Evolutionary conservation across 1,139 yeast genomes (phyloP), one percentile per base, ranked within the genome.

Genomic region (Taphrina populina): DNA sequence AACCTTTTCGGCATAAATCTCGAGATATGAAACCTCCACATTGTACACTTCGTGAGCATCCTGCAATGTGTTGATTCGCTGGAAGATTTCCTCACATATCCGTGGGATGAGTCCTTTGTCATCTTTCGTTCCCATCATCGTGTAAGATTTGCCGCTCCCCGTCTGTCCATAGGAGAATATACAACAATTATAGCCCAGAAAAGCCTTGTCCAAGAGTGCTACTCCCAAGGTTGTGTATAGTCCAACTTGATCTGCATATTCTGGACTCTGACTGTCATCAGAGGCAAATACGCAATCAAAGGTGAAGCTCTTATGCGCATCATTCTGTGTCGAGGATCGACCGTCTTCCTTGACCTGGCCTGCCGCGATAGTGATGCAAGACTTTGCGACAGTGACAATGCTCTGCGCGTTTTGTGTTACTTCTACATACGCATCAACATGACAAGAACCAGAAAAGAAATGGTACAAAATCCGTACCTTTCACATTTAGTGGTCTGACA

Each of bases 161-260:
- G 92, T 84, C 66, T 84, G 90, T 1, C 94, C 94, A 64, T 84
- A 82, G 0, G 92, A 90, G 63, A 84, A 73, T 8, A 84, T 76
- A 66, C 92, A 84, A 21, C 85, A 83, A 65, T 84, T 84, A 67
- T 76, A 84, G 0, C 94, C 94, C 57, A 75, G 75, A 62, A 83
- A 73, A 32, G 82, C 77, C 64, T 84, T 87, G 27, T 76, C 74
- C n/a, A 84, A 69, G 58, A 82, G 71, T 39, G 78, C 80, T 2
- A 75, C 73, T 0, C 88, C 92, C 3, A 81, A 72, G 11, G 71
- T 69, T 2, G 69, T 64, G 64, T 82, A 84, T 11, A 83, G 78
- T 2, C 67, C 66, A 6, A 64, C 54, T 64, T 84, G 88, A 52
- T 44, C 29, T n/a, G 57, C 45, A 32, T 33, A 49, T 11, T 44